Evolutionary conservation across 1,284 basidiomycete species (phyloP).

Genomic region (Boletellus dicymbophilus): DNA sequence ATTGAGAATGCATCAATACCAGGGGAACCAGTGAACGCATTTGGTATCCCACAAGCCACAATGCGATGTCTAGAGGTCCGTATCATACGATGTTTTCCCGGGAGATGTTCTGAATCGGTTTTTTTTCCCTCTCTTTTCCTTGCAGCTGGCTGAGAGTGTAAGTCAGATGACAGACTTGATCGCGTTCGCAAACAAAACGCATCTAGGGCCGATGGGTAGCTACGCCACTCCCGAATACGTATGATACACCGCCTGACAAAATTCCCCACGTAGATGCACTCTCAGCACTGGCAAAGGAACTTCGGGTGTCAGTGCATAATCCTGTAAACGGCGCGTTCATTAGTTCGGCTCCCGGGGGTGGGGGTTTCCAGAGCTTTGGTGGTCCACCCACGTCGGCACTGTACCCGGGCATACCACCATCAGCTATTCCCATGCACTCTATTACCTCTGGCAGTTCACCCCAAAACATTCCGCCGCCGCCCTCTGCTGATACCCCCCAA

Average conservation of each 20-base stretch:
- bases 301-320: conserved; percentile 29
- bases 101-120: conserved; percentile 4
- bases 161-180: conserved; percentile 76
- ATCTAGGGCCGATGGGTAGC: conserved; percentile 66
- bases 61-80: conserved; percentile 81
- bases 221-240: conserved; percentile 34
- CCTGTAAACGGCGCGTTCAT: conserved; percentile 26
- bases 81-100: conserved; percentile 1
- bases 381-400: conserved; percentile 41
- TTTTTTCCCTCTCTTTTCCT: too few relatives aligned
- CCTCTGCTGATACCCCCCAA: conserved; percentile 50
- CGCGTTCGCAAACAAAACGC: conserved; percentile 52
- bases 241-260: conserved; percentile 27
- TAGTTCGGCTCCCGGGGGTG: conserved; percentile 18
- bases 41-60: conserved; percentile 82
- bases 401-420: conserved; percentile 48
- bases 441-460: conserved; percentile 43
- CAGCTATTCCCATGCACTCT: conserved; percentile 34
- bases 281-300: conserved; percentile 31
- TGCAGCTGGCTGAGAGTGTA: conserved; percentile 77
- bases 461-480: conserved; percentile 45
- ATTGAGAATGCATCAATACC: conserved; percentile 67
- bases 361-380: conserved; percentile 24
- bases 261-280: conserved; percentile 34
- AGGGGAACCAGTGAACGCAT: conserved; percentile 78